Percentiles rank a stretch among this genome's conserved stretches.
Evolutionary conservation across 805 yeast species (phyloP).

Genomic region (Saccharomycopsis microspora): DNA sequence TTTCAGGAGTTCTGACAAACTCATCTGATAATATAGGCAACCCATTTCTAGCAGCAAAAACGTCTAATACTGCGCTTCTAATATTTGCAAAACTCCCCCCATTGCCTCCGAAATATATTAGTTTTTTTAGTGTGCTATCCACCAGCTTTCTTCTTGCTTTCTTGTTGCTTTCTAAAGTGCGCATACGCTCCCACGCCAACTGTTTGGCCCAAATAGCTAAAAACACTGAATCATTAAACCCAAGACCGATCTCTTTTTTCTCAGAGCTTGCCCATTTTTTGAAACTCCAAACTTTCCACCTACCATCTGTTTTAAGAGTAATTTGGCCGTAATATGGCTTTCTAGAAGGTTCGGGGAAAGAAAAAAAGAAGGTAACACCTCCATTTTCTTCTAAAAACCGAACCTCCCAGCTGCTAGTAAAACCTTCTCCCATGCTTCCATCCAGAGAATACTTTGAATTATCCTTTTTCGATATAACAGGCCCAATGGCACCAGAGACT

Average conservation of each 20-base stretch:
- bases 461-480: slow-evolving; percentile 24
- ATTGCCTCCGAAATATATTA: too few species aligned
- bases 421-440: slow-evolving; percentile 22
- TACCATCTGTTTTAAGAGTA: slow-evolving; percentile 1
- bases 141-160: too few species aligned
- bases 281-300: neutral
- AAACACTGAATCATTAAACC: slow-evolving; percentile 26
- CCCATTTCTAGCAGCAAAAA: slow-evolving; percentile 1
- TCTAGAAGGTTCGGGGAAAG: slow-evolving; percentile 23
- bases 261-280: neutral
- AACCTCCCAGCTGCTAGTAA: slow-evolving; percentile 28
- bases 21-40: slow-evolving; percentile 1
- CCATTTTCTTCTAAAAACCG: too few species aligned
- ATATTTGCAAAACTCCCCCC: neutral
- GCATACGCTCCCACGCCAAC: slow-evolving; percentile 22
- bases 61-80: slow-evolving; percentile 1
- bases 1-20: slow-evolving; percentile 22
- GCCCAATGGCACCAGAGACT: slow-evolving; percentile 24
- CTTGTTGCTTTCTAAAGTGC: slow-evolving; percentile 14
- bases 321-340: slow-evolving; percentile 6
- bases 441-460: slow-evolving; percentile 12
- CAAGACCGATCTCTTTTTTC: neutral
- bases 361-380: slow-evolving; percentile 22
- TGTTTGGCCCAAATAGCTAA: slow-evolving; percentile 24
- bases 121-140: too few species aligned